phyloP scores from a whole-genome alignment of 768 basidiomycete genomes.

The Leccinum longicurvipes region DNA sequence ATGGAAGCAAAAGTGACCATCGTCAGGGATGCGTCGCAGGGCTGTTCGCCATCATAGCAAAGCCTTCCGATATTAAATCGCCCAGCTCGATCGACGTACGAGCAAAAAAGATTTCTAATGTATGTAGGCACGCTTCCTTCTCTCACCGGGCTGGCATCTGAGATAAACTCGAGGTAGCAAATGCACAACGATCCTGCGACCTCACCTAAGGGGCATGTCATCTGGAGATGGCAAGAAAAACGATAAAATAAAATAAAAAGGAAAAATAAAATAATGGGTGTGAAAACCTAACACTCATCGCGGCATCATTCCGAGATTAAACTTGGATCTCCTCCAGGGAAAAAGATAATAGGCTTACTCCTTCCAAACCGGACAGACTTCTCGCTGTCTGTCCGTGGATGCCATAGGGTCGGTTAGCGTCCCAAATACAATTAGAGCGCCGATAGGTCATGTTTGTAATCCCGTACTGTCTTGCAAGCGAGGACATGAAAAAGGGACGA shows the following conservation, averaged over 20 bases:
- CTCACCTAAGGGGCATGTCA: conserved; percentile 23
- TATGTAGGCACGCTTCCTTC: conserved; percentile 9
- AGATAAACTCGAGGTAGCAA: conserved; percentile 31
- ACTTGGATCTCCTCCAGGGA: conserved; percentile 12
- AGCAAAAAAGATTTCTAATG: conserved; percentile 3
- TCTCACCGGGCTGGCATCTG: conserved; percentile 17
- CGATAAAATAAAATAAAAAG: conserved; percentile 1
- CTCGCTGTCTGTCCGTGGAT: conserved; percentile 12
- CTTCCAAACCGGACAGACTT: conserved; percentile 22
- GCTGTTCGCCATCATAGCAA: conserved; percentile 8
- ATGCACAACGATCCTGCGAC: conserved; percentile 24
- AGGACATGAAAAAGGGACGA: conserved; percentile 8
- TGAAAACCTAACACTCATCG: conserved; percentile 16
- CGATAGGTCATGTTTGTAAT: conserved; percentile 11
- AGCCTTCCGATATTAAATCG: conserved; percentile 21
- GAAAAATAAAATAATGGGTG: conserved; percentile 10
- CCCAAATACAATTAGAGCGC: conserved; percentile 1
- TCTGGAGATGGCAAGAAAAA: conserved; percentile 8
- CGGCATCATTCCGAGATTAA: conserved; percentile 19
- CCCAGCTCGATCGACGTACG: conserved; percentile 26
- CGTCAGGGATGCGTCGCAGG: conserved; percentile 5
- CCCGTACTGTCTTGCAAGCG: conserved; percentile 9
- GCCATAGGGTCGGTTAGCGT: conserved; percentile 7
- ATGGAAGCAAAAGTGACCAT: conserved; percentile 6
- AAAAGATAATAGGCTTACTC: conserved; percentile 19